These are phyloP conservation scores for Cercospora janseana DNA, from an alignment of 2,329 filamentous ascomycete species.

Conservation along the genomic window DNA sequence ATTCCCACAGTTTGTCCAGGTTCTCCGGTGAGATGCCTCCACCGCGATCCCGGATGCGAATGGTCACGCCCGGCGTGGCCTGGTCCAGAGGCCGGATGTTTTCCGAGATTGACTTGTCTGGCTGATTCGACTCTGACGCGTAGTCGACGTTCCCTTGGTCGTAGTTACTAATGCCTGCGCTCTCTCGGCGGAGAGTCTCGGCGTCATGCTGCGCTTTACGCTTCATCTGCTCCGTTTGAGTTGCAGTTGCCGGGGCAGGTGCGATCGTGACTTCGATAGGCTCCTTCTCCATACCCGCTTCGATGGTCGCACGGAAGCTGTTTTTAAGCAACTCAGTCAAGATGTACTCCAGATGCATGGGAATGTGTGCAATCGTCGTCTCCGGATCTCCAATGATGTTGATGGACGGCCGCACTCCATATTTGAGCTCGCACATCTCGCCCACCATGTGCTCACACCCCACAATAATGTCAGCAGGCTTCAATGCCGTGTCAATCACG, in stretches of 20 bases:
- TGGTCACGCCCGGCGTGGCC: slow-evolving; percentile 78
- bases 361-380: slow-evolving; percentile 89
- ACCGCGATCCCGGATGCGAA: slow-evolving; percentile 91
- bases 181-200: slow-evolving; percentile 19
- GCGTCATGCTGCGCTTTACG: slow-evolving; percentile 19
- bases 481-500: slow-evolving; percentile 87
- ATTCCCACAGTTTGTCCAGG: slow-evolving; percentile 87
- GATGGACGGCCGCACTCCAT: slow-evolving; percentile 79
- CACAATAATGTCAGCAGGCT: slow-evolving; percentile 76
- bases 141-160: slow-evolving; percentile 41
- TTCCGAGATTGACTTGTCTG: slow-evolving; percentile 28
- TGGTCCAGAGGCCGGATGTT: slow-evolving; percentile 48
- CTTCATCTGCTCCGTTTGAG: slow-evolving; percentile 30
- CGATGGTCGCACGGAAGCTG: slow-evolving; percentile 88
- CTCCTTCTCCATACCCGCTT: slow-evolving; percentile 73
- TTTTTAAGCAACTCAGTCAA: slow-evolving; percentile 96
- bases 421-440: slow-evolving; percentile 95
- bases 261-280: slow-evolving; percentile 92
- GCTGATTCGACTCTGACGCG: slow-evolving; percentile 32
- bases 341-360: slow-evolving; percentile 96
- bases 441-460: slow-evolving; percentile 86
- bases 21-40: slow-evolving; percentile 86
- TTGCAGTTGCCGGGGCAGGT: slow-evolving; percentile 55
- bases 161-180: slow-evolving; percentile 32
- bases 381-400: slow-evolving; percentile 80